phyloP scores from a whole-genome alignment of 768 basidiomycete genomes.

The Infundibulicybe gibba region DNA sequence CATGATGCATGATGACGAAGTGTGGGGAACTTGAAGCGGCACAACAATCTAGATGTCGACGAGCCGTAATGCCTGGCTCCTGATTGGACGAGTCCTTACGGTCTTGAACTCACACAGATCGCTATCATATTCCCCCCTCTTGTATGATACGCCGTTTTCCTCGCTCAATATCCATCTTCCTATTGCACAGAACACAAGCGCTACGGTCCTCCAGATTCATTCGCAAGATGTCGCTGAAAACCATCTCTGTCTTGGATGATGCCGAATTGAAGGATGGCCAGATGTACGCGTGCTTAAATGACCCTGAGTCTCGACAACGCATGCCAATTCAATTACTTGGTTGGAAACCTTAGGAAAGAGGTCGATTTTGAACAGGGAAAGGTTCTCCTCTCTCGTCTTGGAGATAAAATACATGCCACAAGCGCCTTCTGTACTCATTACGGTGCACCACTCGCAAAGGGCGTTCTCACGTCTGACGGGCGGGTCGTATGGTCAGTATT shows the following conservation, averaged over 20 bases:
- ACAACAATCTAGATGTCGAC: too few species aligned
- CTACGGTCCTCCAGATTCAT: conserved; percentile 5
- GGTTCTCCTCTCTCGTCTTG: conserved; percentile 73
- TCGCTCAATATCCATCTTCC: too few species aligned
- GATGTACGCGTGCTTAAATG: conserved; percentile 34
- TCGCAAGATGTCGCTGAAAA: conserved; percentile 42
- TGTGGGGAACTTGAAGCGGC: too few species aligned
- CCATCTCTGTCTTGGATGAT: conserved; percentile 54
- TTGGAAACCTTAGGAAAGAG: conserved; percentile 61
- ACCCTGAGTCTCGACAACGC: neutral
- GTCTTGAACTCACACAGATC: neutral
- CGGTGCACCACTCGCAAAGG: conserved; percentile 83
- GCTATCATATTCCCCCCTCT: neutral
- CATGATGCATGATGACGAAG: too few species aligned
- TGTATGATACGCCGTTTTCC: too few species aligned
- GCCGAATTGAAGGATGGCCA: conserved; percentile 62
- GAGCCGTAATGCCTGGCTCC: neutral
- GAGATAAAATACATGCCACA: conserved; percentile 73
- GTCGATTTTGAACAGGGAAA: conserved; percentile 76
- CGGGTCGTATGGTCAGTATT: conserved; percentile 67
- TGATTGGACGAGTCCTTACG: neutral
- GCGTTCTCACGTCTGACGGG: conserved; percentile 75
- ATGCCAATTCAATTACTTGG: neutral
- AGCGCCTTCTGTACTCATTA: conserved; percentile 90
- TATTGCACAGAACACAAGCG: conserved; percentile 1